Percentiles rank a stretch among this genome's conserved stretches.
Evolutionary conservation across 805 yeast species (phyloP).

Genomic region (Cyberlindnera samutprakarnensis): DNA sequence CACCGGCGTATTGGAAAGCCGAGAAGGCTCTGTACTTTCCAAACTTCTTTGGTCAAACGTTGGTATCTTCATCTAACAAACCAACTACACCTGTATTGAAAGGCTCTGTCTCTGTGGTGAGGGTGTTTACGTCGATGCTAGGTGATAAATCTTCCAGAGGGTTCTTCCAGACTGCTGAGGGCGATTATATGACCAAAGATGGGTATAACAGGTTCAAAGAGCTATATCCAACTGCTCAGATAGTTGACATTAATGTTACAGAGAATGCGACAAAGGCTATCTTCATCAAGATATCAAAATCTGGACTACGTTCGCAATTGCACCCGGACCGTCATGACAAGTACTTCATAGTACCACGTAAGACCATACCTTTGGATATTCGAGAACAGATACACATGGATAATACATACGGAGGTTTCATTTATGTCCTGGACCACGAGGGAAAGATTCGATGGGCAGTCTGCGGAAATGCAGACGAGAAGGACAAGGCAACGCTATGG

Average conservation of each 20-base stretch:
- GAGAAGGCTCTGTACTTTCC: slow-evolving; percentile 80
- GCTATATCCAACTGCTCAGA: slow-evolving; percentile 49
- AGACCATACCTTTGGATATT: slow-evolving; percentile 46
- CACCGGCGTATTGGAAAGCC: slow-evolving; percentile 65
- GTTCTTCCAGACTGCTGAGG: slow-evolving; percentile 44
- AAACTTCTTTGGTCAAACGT: slow-evolving; percentile 53
- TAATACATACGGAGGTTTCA: slow-evolving; percentile 76
- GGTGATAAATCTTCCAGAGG: slow-evolving; percentile 63
- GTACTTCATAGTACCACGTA: slow-evolving; percentile 59
- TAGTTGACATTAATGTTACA: slow-evolving; percentile 70
- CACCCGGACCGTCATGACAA: slow-evolving; percentile 44
- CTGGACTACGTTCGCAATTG: slow-evolving; percentile 34
- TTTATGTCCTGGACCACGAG: slow-evolving; percentile 67
- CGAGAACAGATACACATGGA: slow-evolving; percentile 57
- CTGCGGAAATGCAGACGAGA: slow-evolving; percentile 69
- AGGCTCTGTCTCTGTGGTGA: slow-evolving; percentile 53
- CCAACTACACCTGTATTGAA: slow-evolving; percentile 31
- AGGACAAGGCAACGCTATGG: slow-evolving; percentile 60
- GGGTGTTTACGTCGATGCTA: slow-evolving; percentile 57
- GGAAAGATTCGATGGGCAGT: slow-evolving; percentile 87
- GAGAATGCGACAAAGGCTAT: slow-evolving; percentile 66
- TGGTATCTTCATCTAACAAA: slow-evolving; percentile 27
- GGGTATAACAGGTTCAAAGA: slow-evolving; percentile 34
- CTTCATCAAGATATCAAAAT: slow-evolving; percentile 46
- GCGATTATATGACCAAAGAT: slow-evolving; percentile 31